phyloP scores from a whole-genome alignment of 2,329 filamentous ascomycete species.

The Aspergillus vadensis region DNA sequence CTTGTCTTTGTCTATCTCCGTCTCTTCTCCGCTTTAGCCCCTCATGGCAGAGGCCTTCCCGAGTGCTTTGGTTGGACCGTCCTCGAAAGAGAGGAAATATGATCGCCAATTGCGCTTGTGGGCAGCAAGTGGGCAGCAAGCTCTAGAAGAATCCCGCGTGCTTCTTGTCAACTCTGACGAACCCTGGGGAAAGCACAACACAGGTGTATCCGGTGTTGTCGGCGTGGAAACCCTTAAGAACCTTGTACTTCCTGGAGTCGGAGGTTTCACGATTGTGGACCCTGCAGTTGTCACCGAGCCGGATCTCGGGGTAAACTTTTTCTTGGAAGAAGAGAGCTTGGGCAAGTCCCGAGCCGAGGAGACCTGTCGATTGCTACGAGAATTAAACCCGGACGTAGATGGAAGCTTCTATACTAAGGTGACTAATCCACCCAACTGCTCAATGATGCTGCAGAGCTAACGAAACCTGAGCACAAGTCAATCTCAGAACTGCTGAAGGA shows the following conservation, averaged over 20 bases:
- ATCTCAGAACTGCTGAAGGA: constrained; percentile 43
- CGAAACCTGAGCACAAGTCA: constrained; percentile 25
- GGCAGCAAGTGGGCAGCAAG: constrained; percentile 88
- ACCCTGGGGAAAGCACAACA: constrained; percentile 36
- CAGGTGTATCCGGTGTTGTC: constrained; percentile 72
- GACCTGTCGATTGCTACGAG: constrained; percentile 73
- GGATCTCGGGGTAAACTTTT: constrained; percentile 96
- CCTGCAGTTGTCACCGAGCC: constrained; percentile 72
- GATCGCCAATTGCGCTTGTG: constrained; percentile 93
- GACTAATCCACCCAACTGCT: constrained; percentile 11
- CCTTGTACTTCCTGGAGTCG: constrained; percentile 89
- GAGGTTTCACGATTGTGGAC: constrained; percentile 88
- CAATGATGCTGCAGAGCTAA: constrained; percentile 11
- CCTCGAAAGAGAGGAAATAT: constrained; percentile 74
- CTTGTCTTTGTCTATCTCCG: neutral
- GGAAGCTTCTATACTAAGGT: constrained; percentile 69
- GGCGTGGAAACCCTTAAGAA: constrained; percentile 95
- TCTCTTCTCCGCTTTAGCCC: constrained; percentile 3
- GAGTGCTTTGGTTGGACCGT: constrained; percentile 48
- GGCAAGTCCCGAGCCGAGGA: constrained; percentile 78
- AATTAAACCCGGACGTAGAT: constrained; percentile 89
- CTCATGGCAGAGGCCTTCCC: constrained; percentile 43
- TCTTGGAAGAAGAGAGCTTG: constrained; percentile 76
- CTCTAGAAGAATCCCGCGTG: constrained; percentile 88
- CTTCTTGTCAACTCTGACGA: constrained; percentile 76